These are phyloP conservation scores for Meira miltonrushii DNA, from an alignment of 1,284 basidiomycete species.

Conservation along the genomic window DNA sequence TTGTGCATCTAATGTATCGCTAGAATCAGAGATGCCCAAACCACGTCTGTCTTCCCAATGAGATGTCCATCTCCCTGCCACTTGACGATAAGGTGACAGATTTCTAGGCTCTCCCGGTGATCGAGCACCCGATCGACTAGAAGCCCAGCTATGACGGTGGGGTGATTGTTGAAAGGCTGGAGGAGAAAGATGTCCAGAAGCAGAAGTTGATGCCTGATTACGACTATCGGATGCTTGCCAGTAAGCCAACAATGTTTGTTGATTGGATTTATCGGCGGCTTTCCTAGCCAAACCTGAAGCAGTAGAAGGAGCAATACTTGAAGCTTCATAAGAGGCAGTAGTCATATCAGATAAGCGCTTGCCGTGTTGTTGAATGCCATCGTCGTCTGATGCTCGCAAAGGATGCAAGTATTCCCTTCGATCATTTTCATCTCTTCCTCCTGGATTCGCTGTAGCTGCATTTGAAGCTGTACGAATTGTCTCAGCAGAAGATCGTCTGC, in stretches of 20 bases:
- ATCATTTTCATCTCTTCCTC: too few species aligned
- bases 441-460: neutral
- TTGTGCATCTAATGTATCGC: neutral
- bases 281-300: neutral
- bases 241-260: neutral
- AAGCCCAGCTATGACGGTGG: neutral
- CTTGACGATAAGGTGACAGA: neutral
- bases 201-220: too few species aligned
- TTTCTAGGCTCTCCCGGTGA: neutral
- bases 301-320: too few species aligned
- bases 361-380: neutral
- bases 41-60: constrained; percentile 10
- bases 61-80: constrained; percentile 3
- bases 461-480: neutral
- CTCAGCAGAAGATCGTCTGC: neutral
- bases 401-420: too few species aligned
- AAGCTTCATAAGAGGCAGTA: too few species aligned
- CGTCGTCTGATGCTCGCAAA: neutral
- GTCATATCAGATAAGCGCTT: too few species aligned
- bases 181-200: neutral
- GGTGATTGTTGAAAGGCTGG: neutral
- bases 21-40: neutral
- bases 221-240: neutral
- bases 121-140: neutral
- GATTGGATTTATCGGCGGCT: neutral